A percentile compares a stretch with the other conserved stretches of the same genome.
These are phyloP conservation scores for Aspergillus ustus DNA, from an alignment of 2,329 filamentous ascomycete genomes.

Conservation along the genomic window DNA sequence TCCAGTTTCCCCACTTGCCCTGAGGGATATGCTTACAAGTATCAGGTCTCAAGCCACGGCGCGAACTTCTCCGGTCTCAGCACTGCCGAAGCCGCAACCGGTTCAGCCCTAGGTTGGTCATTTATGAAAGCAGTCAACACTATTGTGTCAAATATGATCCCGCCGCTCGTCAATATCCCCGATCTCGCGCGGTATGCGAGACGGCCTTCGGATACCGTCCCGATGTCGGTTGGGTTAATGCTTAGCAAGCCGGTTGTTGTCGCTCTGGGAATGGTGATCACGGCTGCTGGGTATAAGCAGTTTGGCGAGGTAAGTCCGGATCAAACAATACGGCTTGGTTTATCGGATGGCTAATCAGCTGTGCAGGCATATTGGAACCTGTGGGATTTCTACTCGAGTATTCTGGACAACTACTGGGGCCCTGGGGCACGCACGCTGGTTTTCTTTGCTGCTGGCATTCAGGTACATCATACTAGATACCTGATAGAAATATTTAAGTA, in stretches of 20 bases:
- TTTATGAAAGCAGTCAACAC: constrained; percentile 7
- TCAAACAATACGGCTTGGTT: background rate
- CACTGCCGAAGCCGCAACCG: background rate
- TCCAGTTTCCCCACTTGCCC: background rate
- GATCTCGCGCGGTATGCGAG: constrained; percentile 3
- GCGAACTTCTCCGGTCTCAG: background rate
- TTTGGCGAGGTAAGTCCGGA: background rate
- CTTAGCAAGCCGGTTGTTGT: constrained; percentile 4
- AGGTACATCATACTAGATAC: background rate
- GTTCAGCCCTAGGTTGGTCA: background rate
- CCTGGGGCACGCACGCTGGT: background rate
- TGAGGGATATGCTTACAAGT: background rate
- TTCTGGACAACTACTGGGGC: constrained; percentile 5
- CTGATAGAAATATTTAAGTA: background rate
- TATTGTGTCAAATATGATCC: background rate
- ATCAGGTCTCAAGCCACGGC: background rate
- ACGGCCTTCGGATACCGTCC: background rate
- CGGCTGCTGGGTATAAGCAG: constrained; percentile 4
- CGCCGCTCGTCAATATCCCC: background rate
- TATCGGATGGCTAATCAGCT: background rate
- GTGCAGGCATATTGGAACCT: constrained; percentile 5
- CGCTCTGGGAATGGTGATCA: constrained; percentile 2
- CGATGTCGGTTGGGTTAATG: constrained; percentile 1
- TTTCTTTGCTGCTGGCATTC: constrained; percentile 4
- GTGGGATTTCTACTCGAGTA: constrained; percentile 3